Evolutionary conservation across 768 basidiomycete species (phyloP).

Genomic region (Melanogaster broomeanus): DNA sequence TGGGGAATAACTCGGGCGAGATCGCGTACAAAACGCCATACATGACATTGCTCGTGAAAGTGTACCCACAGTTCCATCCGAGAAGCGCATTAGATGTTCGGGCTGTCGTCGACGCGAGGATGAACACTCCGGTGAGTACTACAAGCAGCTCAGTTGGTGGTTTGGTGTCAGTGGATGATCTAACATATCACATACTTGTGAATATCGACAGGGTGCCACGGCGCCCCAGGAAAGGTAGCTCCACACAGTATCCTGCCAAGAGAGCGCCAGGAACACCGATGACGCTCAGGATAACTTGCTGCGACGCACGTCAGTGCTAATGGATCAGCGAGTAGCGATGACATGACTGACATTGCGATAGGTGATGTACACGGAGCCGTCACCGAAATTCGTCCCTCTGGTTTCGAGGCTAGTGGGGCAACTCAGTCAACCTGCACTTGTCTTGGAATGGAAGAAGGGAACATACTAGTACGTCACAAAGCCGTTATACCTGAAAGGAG

Average conservation of each 20-base stretch:
- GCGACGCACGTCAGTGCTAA: constrained; percentile 7
- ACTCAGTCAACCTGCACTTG: neutral
- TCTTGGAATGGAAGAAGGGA: neutral
- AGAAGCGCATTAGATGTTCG: constrained; percentile 52
- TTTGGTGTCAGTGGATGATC: neutral
- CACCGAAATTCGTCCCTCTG: constrained; percentile 71
- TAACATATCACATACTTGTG: constrained; percentile 36
- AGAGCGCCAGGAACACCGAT: constrained; percentile 60
- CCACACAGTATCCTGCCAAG: constrained; percentile 54
- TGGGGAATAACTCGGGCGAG: constrained; percentile 55
- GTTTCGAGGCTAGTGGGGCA: constrained; percentile 50
- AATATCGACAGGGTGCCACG: constrained; percentile 54
- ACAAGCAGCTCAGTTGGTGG: neutral
- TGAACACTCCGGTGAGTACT: constrained; percentile 57
- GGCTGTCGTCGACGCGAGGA: constrained; percentile 58
- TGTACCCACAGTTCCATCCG: constrained; percentile 61
- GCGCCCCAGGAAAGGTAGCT: constrained; percentile 50
- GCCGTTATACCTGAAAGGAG: constrained; percentile 44
- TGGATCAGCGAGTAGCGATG: neutral
- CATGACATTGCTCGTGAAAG: constrained; percentile 58
- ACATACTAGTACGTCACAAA: constrained; percentile 54
- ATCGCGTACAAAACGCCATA: constrained; percentile 48
- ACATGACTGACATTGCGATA: constrained; percentile 62
- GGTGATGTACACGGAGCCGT: constrained; percentile 67
- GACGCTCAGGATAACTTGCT: constrained; percentile 60